Conservation (phyloP, 768 basidiomycete species). For the Russula olivacea region DNA sequence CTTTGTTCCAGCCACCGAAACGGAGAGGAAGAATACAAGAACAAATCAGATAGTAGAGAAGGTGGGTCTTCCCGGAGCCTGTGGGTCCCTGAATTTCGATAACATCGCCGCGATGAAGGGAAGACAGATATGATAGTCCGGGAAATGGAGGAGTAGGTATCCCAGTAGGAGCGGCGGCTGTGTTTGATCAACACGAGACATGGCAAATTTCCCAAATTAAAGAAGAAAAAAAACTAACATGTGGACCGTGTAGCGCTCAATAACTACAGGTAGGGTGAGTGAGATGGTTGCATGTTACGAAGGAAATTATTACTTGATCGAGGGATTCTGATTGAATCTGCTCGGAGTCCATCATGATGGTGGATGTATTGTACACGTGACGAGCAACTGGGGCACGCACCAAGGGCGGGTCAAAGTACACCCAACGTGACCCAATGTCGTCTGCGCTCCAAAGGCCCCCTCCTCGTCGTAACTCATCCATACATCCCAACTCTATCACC, state of each 20-base stretch:
- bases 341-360: not conserved
- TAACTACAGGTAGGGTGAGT: conserved; percentile 14
- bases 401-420: no score
- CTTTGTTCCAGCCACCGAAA: conserved; percentile 54
- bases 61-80: conserved; percentile 69
- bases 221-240: conserved; percentile 5
- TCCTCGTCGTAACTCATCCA: conserved; percentile 41
- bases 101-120: conserved; percentile 51
- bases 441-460: conserved; percentile 32
- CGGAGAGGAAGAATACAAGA: conserved; percentile 50
- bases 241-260: conserved; percentile 10
- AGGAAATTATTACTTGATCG: conserved; percentile 7
- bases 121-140: conserved; percentile 26
- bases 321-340: conserved; percentile 11
- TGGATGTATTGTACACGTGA: conserved; percentile 7
- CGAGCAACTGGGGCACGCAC: not conserved
- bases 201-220: not conserved
- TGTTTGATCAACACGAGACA: conserved; percentile 3
- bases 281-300: not conserved
- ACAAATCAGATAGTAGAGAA: conserved; percentile 61
- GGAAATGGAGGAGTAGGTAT: conserved; percentile 20
- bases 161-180: conserved; percentile 2
- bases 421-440: conserved; percentile 3
- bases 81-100: conserved; percentile 74
- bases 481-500: conserved; percentile 39